Base-by-base conservation (phyloP, 1,139 yeast genomes). In the Suhomyces chickasaworum region DNA sequence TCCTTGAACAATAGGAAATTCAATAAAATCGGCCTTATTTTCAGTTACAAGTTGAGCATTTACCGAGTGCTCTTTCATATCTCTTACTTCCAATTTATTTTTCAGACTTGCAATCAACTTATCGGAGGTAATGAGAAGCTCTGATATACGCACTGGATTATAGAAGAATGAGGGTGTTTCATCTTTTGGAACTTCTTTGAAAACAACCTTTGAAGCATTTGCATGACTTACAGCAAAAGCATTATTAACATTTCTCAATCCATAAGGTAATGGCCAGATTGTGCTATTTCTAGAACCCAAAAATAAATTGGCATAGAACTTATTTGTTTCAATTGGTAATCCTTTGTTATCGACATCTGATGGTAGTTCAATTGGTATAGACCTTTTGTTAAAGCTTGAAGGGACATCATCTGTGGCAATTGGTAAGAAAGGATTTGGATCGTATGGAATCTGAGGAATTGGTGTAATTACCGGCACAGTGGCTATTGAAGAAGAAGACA, bases 251-350 rank as follows among this genome's bases (percentile, higher is more conserved):
- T 37, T 33, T 7, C 70, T 88, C 37, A 89, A 65, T 1, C 89
- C 83, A 60, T 88, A 89, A 1, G 97, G 97, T 57, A 85, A 90
- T 1, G 95, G 80, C 84, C 88, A 89, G 4, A 84, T 78, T 56
- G 73, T 85, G 45, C 79, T 67, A 9, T 78, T 77, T 59, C 87
- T 93, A 35, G 69, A 68, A 1, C 76, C 93, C 20, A 90, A 76
- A 50, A 89, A 68, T 61, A 89, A 68, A 65, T 90, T 90, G 8
- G 88, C 85, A 62, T 86, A 89, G 64, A 89, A 90, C 62, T 89
- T 89, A 68, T 90, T 90, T 16, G 97, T 89, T 53, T 82, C 81
- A 39, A 83, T 75, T 6, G 95, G 89, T 13, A 21, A 47, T 13
- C 65, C 74, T 46, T 66, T 61, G 53, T 71, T 71, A 48, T 68